A percentile compares a stretch with the other conserved stretches of the same genome.
phyloP scores from a whole-genome alignment of 345 rosid genomes.

The Arabis hirsuta region DNA sequence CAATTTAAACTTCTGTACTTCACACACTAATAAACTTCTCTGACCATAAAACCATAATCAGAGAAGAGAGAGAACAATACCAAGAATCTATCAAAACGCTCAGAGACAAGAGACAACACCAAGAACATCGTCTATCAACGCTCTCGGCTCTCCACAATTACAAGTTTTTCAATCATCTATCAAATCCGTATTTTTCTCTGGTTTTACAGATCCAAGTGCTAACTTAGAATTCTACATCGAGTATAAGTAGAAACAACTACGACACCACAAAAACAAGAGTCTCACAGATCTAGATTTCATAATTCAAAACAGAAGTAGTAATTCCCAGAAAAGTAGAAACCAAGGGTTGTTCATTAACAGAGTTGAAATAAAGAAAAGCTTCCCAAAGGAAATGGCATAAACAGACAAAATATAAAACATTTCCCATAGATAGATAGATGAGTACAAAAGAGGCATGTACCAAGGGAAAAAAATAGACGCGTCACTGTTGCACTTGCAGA shows the following conservation, averaged over 20 bases:
- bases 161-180: background rate
- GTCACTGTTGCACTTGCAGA: slow-evolving; percentile 19
- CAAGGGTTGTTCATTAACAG: background rate
- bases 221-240: background rate
- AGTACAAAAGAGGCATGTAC: slow-evolving; percentile 11
- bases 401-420: slow-evolving; percentile 32
- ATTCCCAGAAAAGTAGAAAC: slow-evolving; percentile 9
- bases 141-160: background rate
- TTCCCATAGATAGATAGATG: slow-evolving; percentile 23
- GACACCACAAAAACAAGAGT: background rate
- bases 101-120: no score
- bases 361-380: background rate
- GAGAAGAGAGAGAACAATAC: background rate
- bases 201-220: background rate
- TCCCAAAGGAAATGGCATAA: slow-evolving; percentile 15
- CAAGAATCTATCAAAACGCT: no score
- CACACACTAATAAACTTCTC: background rate
- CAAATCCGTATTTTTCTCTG: background rate
- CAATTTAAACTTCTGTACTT: background rate
- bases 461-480: background rate
- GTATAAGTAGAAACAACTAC: background rate
- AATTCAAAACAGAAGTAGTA: background rate
- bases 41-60: background rate
- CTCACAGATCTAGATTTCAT: slow-evolving; percentile 20
- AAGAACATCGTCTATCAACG: no score